Evolutionary conservation across 768 basidiomycete species (phyloP), one percentile per base, ranked within the genome.

Genomic region (Termitomyces sp.): DNA sequence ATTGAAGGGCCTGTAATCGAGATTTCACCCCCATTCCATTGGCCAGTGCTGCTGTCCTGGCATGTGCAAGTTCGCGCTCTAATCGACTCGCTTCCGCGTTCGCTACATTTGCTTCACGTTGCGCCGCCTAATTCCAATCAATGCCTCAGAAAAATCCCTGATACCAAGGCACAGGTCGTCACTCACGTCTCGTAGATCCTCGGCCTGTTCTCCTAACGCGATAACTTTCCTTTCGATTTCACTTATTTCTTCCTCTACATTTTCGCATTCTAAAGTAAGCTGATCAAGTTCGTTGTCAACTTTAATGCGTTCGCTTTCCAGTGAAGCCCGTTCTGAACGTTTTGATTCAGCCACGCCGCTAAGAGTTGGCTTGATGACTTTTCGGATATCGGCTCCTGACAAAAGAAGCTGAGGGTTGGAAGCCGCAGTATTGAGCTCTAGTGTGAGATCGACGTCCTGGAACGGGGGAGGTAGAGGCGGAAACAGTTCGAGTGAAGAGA

Each of bases 281-380:
- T 88, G 81, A 64, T 96, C 94, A 10, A 92, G 80, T 56, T 91
- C 88, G 60, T 95, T 83, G 57, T 94, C 91, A 25, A 92, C 80
- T 61, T 81, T 83, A 59, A 94, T 88, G 41, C 83, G 80, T 57
- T 91, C 88, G 57, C 83, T 89, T 70, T 92, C 89, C 50, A 92
- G 70, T 22, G 78, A 68, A 9, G 86, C 86, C 25, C 84, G 79
- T 59, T 90, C 84, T 32, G 78, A 76, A 52, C 91, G 76, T 65
- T 86, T 88, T 43, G 78, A 73, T 68, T 94, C 90, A 3, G 88
- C 87, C 41, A 90, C 76, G 4, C 77, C 73, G 54, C 79, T 84
- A 27, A 96, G 75, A 6, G 88, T 88, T 0, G 93, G 91, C 70
- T 88, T 87, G 55, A 96, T 79, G 9, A 82, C 74, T 59, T 81